Base-by-base conservation (phyloP, 2,329 filamentous ascomycete genomes). In the Sporothrix pseudoabietina region DNA sequence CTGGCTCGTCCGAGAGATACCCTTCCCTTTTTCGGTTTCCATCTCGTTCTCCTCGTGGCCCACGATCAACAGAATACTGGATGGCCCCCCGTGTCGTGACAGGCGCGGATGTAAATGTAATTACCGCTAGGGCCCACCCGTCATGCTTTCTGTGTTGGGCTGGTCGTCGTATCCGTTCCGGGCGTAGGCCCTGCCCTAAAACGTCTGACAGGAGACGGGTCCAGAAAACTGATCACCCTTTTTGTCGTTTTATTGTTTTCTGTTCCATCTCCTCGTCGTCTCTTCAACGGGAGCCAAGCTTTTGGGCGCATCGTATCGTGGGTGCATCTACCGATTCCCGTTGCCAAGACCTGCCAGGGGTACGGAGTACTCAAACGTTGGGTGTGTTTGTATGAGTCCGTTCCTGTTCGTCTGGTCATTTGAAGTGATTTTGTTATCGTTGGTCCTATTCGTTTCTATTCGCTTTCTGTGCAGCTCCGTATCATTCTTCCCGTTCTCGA, bases 251-350 rank as follows among this genome's bases (percentile, higher is more conserved):
- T 66, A 14, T 19, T 22, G 6, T 63, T n/a, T 63, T 41, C 19
- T n/a, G 4, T 65, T 26, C 32, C 14, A 2, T 66, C 16, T 10
- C 8, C 7, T 47, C 16, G 22, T 68, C 22, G 26, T 26, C 30
- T 41, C 16, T 12, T 66, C 30, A 47, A 14, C 35, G 44, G 44
- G 35, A 35, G 65, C 47, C 44, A 55, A 69, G 49, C 66, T 69
- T 69, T 69, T 69, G 12, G 49, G 26, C 49, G 49, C 66, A 55
- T 41, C n/a, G n/a, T 49, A 55, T 39, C 32, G 47, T 16, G 16
- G 61, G 61, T 26, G n/a, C 63, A 49, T 68, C 66, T n/a, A 68
- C 63, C 22, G 65, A 52, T 68, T 68, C 41, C 66, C 49, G 66
- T 22, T 55, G 66, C 49, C 66, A 69, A 69, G 66, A 54, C 66